Conservation (phyloP, 1,139 yeast species). For the Pichia sp. region DNA sequence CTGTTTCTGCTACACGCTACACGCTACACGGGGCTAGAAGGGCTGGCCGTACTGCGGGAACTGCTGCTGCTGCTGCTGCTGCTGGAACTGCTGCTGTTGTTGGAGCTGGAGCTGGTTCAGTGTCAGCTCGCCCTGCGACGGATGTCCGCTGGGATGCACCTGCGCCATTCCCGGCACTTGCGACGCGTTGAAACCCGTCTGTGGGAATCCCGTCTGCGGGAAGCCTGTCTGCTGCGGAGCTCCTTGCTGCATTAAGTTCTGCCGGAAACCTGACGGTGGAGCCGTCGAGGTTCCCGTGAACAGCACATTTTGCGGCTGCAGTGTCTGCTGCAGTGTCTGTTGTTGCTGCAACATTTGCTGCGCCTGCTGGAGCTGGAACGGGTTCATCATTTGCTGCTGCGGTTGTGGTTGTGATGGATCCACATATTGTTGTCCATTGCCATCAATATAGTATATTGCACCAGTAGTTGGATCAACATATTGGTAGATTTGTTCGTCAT, state of each 20-base stretch:
- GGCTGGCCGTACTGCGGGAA: conserved; percentile 14
- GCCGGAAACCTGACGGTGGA: conserved; percentile 8
- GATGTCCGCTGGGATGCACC: too few species aligned
- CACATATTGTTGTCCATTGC: conserved; percentile 51
- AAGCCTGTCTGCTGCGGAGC: too few species aligned
- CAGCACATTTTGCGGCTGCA: not conserved
- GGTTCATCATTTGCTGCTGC: conserved; percentile 45
- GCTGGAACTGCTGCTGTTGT: conserved; percentile 6
- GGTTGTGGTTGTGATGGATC: conserved; percentile 53
- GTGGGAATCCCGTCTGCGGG: too few species aligned
- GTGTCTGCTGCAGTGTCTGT: too few species aligned
- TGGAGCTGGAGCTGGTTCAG: conserved; percentile 25
- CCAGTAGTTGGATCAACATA: conserved; percentile 60
- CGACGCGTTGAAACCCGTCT: too few species aligned
- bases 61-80: conserved; percentile 14
- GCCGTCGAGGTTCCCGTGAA: not conserved
- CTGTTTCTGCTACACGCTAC: too few species aligned
- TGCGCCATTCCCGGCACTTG: too few species aligned
- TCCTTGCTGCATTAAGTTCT: too few species aligned
- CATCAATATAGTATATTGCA: conserved; percentile 49
- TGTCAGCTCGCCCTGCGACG: conserved; percentile 11
- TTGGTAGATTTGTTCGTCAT: conserved; percentile 35
- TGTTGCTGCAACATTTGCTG: conserved; percentile 32
- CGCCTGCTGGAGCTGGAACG: conserved; percentile 29
- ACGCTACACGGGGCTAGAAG: too few species aligned